phyloP scores from a whole-genome alignment of 352 stramenopile species.

The Phytophthora ohioensis region DNA sequence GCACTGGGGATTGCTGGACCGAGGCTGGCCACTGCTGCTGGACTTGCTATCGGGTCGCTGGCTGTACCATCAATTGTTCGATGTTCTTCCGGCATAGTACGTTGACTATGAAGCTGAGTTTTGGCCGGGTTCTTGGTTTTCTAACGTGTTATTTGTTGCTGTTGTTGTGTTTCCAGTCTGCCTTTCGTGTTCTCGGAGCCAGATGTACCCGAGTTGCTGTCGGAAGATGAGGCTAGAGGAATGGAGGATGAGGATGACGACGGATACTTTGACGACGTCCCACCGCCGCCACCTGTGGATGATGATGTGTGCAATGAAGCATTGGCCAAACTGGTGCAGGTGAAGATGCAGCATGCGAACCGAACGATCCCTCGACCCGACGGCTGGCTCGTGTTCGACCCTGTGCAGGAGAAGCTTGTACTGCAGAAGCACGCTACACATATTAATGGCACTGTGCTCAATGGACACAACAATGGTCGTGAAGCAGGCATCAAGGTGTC shows the following conservation, averaged over 20 bases:
- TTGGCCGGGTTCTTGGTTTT: constrained; percentile 4
- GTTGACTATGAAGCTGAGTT: constrained; percentile 21
- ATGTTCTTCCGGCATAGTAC: constrained; percentile 64
- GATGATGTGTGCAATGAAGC: constrained; percentile 49
- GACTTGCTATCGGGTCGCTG: constrained; percentile 65
- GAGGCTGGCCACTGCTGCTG: constrained; percentile 53
- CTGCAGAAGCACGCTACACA: constrained; percentile 51
- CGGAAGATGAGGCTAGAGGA: constrained; percentile 50
- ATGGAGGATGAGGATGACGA: constrained; percentile 35
- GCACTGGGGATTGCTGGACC: constrained; percentile 51
- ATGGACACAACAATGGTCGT: constrained; percentile 22
- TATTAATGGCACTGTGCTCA: constrained; percentile 20
- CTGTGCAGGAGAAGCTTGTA: constrained; percentile 63
- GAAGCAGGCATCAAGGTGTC: constrained; percentile 25
- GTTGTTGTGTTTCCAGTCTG: constrained; percentile 39
- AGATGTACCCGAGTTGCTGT: constrained; percentile 69
- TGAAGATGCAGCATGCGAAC: constrained; percentile 68
- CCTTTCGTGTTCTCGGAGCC: constrained; percentile 64
- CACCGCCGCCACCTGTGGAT: constrained; percentile 36
- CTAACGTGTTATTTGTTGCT: constrained; percentile 10
- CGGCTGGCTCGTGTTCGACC: constrained; percentile 83
- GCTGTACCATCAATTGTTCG: constrained; percentile 62
- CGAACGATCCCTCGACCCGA: constrained; percentile 62
- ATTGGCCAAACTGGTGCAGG: constrained; percentile 66
- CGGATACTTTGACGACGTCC: constrained; percentile 27